Conservation (phyloP, 1,139 yeast species). For the Magnusiomyces tetraspermus region DNA sequence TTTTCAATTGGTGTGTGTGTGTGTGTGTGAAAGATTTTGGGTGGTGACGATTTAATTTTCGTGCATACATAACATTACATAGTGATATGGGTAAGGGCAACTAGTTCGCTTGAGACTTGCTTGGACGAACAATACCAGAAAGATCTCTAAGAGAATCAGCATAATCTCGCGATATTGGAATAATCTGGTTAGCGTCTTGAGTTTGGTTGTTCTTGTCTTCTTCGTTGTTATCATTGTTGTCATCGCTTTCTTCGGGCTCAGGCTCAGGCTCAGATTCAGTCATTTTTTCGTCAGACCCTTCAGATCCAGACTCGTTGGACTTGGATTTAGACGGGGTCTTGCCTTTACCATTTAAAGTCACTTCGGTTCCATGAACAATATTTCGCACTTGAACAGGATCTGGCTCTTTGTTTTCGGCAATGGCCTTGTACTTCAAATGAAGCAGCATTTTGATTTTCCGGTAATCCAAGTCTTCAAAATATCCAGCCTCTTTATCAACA, state of each 20-base stretch:
- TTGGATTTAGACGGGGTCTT: constrained; percentile 17
- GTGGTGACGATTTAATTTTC: neutral
- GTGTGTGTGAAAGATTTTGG: too few species aligned
- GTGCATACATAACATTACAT: neutral
- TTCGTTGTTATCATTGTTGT: neutral
- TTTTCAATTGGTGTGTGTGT: too few species aligned
- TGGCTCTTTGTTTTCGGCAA: constrained; percentile 26
- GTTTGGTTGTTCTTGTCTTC: neutral
- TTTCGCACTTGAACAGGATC: constrained; percentile 16
- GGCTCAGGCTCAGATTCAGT: too few species aligned
- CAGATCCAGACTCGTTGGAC: neutral
- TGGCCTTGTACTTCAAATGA: constrained; percentile 47
- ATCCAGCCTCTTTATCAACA: constrained; percentile 47
- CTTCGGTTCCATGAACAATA: constrained; percentile 15
- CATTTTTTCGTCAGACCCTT: neutral
- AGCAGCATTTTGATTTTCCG: constrained; percentile 58
- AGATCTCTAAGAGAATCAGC: neutral
- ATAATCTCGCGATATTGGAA: neutral
- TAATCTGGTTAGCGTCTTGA: neutral
- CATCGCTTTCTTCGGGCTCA: neutral
- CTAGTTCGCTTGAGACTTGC: neutral
- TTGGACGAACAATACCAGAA: neutral
- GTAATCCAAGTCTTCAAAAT: constrained; percentile 60
- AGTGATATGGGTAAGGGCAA: neutral
- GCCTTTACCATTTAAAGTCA: constrained; percentile 18